Evolutionary conservation across 257 asterid genomes (phyloP), one percentile per base, ranked within the genome.

Genomic region (Ehretia macrophylla): DNA sequence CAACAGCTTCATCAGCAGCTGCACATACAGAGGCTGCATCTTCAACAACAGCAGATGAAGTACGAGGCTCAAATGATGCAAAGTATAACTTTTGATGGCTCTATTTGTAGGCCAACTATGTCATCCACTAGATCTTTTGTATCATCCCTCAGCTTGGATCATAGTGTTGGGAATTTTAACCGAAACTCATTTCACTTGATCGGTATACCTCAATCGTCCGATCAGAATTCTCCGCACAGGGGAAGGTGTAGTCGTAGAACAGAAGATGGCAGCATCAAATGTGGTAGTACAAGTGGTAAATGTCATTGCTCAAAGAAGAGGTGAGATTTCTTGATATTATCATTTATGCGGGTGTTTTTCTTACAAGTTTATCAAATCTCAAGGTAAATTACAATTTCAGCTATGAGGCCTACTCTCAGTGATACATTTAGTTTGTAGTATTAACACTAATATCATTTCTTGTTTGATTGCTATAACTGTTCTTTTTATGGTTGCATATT

Each of bases 251-350:
- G 83, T 0, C 88, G 83, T 0, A 82, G 80, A 62, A 94, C 89
- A 20, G 95, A 82, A 32, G 97, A 86, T 58, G 97, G 95, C 40
- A 89, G 86, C 64, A 87, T 71, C 53, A 89, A 89, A 81, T 89
- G 97, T 76, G 89, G 95, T 52, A 84, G 88, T 49, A 6, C 35
- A 27, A 82, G 81, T 32, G 85, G 90, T 5, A 72, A 86, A 69
- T 90, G 97, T 66, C 97, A 84, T 63, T 90, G 97, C 72, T 82
- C 94, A 8, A 89, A 86, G 81, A 90, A 90, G 77, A 86, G 97
- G 97, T 84, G 32, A 27, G 12, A 5, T 38, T 32, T 54, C 14
- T 6, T 27, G 35, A 27, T 27, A 27, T 6, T 27, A n/a, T n/a
- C n/a, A n/a, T n/a, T n/a, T n/a, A 27, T 3, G 6, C 6, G 6